Evolutionary conservation across 768 basidiomycete genomes (phyloP), one percentile per base, ranked within the genome.

Genomic region (Lactarius quietus): DNA sequence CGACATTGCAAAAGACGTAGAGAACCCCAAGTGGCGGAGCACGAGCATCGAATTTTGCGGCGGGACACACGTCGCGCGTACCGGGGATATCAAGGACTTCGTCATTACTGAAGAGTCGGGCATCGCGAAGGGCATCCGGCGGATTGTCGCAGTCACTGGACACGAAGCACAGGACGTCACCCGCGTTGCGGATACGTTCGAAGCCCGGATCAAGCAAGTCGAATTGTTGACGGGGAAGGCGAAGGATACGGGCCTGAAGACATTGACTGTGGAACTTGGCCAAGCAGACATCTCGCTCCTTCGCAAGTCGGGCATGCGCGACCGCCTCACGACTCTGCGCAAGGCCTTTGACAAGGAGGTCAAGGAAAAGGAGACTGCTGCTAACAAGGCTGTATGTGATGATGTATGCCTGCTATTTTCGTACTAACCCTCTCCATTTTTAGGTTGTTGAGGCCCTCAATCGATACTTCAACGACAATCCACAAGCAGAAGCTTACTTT

Each of bases 11-110:
- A 82, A 84, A 71, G 93, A 99, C 69, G 82, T 96, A 51, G 84
- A 89, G 71, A 95, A 94, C 75, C 86, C 89, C 4, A 93, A 89
- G 77, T 99, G 97, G 97, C 80, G 91, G 55, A 78, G 77, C 33
- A 97, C 96, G 14, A 95, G 92, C 75, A 85, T 97, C 68, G 97
- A 99, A 77, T 96, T 99, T 74, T 99, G 97, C 74, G 97, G 97
- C 76, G 97, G 97, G 76, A 99, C 97, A 86, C 97, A 99, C 74
- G 97, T 99, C 61, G 84, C 86, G n/a, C 92, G 88, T 77, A 99
- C 97, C 0, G 93, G 95, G 20, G 93, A 95, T 71, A 98, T 99
- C 83, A 95, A 96, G 77, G 90, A 93, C 73, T 90, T 99, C 74
- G 88, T 95, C 33, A 90, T 99, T 67, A 89, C 85, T 6, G 97